Evolutionary conservation across 257 asterid genomes (phyloP).

Genomic region (Petunia axillaris): DNA sequence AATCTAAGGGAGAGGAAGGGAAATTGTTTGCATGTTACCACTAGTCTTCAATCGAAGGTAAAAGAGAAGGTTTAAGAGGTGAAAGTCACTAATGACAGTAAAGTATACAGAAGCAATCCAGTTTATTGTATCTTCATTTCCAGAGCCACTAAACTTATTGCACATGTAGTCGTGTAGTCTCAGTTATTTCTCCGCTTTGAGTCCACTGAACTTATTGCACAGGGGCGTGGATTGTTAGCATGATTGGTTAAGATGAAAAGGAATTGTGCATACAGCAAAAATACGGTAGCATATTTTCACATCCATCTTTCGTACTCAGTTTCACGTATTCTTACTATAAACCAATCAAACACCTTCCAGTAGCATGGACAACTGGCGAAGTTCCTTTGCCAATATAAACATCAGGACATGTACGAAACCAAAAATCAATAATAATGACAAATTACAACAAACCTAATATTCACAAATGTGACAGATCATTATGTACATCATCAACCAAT

Average conservation of each 20-base stretch:
- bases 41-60: too few species aligned
- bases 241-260: background rate
- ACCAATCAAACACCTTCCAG: too few species aligned
- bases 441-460: background rate
- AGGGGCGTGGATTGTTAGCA: background rate
- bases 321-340: too few species aligned
- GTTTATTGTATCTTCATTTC: background rate
- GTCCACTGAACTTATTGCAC: background rate
- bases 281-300: background rate
- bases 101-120: background rate
- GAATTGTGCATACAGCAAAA: too few species aligned
- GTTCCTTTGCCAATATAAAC: too few species aligned
- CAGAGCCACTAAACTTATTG: constrained; percentile 34
- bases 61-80: background rate
- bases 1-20: too few species aligned
- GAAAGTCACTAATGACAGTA: background rate
- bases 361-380: too few species aligned
- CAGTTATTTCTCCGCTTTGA: constrained; percentile 26
- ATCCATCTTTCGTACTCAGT: too few species aligned
- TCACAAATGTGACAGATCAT: constrained; percentile 25
- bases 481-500: constrained; percentile 55
- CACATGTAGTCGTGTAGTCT: constrained; percentile 27
- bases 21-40: background rate
- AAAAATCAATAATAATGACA: background rate
- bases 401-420: background rate